phyloP scores from a whole-genome alignment of 306 rosid genomes.

The Psophocarpus tetragonolobus region DNA sequence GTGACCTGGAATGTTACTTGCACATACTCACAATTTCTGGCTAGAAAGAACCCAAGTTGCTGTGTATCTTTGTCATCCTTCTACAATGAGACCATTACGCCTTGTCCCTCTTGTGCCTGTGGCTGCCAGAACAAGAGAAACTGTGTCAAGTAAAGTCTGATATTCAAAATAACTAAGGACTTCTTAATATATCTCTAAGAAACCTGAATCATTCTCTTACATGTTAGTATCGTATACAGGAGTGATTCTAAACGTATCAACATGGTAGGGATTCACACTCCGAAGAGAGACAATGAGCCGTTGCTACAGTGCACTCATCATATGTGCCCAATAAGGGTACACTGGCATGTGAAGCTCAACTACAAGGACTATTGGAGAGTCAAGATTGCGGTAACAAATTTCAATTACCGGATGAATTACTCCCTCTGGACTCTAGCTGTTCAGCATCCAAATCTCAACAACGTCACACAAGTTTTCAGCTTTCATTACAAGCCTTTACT shows the following conservation, averaged over 20 bases:
- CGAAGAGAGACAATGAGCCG: conserved; percentile 63
- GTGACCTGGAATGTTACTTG: conserved; percentile 99
- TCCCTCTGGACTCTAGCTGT: conserved; percentile 83
- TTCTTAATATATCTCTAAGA: conserved; percentile 8
- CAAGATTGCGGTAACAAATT: conserved; percentile 80
- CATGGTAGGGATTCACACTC: conserved; percentile 59
- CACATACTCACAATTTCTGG: conserved; percentile 88
- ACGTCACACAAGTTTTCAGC: conserved; percentile 90
- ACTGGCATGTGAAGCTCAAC: conserved; percentile 88
- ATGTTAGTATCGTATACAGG: conserved; percentile 45
- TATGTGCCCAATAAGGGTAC: conserved; percentile 92
- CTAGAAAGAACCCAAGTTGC: conserved; percentile 76
- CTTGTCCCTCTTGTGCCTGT: conserved; percentile 84
- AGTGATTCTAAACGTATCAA: conserved; percentile 57
- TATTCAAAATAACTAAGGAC: neutral
- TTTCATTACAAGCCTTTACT: conserved; percentile 82
- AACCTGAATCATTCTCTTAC: conserved; percentile 15
- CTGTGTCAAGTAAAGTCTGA: conserved; percentile 68
- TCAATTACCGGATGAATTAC: conserved; percentile 76
- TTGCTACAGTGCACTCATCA: conserved; percentile 89
- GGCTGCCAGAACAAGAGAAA: conserved; percentile 81
- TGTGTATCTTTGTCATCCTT: conserved; percentile 93
- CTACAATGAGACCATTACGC: conserved; percentile 77
- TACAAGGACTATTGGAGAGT: conserved; percentile 91
- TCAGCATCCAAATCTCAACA: conserved; percentile 93